Percentiles rank a stretch among this genome's conserved stretches.
Evolutionary conservation across 106 monocot species (phyloP).

Genomic region (Dioscorea dumetorum): DNA sequence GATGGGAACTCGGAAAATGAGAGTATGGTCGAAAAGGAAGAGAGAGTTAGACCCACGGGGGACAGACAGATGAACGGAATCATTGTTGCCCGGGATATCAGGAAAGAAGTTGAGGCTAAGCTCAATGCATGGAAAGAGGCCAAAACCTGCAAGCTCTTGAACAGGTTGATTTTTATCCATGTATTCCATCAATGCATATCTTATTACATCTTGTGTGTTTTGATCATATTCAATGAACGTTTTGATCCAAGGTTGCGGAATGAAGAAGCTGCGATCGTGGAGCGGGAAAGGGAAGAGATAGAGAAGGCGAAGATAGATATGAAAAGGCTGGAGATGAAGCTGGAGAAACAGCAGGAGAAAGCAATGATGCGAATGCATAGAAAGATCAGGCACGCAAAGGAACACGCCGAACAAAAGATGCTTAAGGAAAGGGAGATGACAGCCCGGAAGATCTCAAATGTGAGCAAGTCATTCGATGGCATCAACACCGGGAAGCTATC

Average conservation of each 20-base stretch:
- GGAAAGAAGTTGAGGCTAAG: conserved; percentile 13
- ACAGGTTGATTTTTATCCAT: conserved; percentile 4
- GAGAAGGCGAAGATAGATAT: conserved; percentile 36
- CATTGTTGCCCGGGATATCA: not conserved
- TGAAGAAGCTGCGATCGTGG: conserved; percentile 27
- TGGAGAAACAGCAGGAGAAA: conserved; percentile 24
- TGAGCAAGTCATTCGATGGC: conserved; percentile 15
- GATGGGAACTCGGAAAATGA: not conserved
- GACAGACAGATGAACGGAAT: not conserved
- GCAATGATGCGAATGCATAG: conserved; percentile 39
- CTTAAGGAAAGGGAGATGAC: conserved; percentile 22
- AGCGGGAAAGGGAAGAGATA: conserved; percentile 39
- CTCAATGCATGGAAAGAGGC: conserved; percentile 32
- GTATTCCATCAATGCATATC: too few species aligned
- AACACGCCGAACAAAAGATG: conserved; percentile 40
- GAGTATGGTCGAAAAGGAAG: not conserved
- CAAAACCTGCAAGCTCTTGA: conserved; percentile 24
- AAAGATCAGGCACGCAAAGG: conserved; percentile 19
- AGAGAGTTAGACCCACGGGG: not conserved
- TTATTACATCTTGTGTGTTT: not conserved
- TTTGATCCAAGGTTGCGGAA: conserved; percentile 21
- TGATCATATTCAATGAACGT: not conserved
- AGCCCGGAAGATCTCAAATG: conserved; percentile 19
- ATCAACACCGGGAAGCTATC: conserved; percentile 32
- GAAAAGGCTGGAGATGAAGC: conserved; percentile 35